Conservation (phyloP, 1,139 yeast genomes). For the Zygosaccharomyces sapae region DNA sequence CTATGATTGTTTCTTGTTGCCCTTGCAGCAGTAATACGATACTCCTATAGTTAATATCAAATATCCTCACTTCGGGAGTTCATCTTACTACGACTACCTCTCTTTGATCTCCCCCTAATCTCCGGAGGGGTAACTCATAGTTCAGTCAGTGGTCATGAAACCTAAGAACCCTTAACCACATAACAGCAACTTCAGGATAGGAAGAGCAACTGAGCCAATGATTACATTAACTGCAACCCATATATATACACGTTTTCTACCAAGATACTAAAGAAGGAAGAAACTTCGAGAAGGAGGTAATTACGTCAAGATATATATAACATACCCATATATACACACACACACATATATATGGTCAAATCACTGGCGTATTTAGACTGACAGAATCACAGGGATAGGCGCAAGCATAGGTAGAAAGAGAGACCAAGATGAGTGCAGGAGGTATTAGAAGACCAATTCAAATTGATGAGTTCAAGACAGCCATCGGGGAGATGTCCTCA, state of each 20-base stretch:
- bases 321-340: too few relatives aligned
- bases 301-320: too few relatives aligned
- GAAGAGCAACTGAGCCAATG: background rate
- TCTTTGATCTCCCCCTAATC: background rate
- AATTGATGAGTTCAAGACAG: constrained; percentile 38
- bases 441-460: constrained; percentile 38
- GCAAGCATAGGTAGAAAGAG: background rate
- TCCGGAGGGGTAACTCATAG: background rate
- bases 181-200: background rate
- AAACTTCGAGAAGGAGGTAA: too few relatives aligned
- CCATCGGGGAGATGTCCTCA: constrained; percentile 36
- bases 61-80: too few relatives aligned
- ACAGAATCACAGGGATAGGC: too few relatives aligned
- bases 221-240: background rate
- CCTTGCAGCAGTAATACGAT: too few relatives aligned
- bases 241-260: too few relatives aligned
- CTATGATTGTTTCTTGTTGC: too few relatives aligned
- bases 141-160: background rate
- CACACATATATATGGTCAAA: too few relatives aligned
- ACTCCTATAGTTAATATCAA: too few relatives aligned
- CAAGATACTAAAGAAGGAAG: too few relatives aligned
- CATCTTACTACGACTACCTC: background rate
- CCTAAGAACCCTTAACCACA: background rate
- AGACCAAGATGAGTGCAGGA: constrained; percentile 15
- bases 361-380: too few relatives aligned